Evolutionary conservation across 2,329 filamentous ascomycete species (phyloP), one percentile per base, ranked within the genome.

Genomic region (Lasiodiplodia sp.): DNA sequence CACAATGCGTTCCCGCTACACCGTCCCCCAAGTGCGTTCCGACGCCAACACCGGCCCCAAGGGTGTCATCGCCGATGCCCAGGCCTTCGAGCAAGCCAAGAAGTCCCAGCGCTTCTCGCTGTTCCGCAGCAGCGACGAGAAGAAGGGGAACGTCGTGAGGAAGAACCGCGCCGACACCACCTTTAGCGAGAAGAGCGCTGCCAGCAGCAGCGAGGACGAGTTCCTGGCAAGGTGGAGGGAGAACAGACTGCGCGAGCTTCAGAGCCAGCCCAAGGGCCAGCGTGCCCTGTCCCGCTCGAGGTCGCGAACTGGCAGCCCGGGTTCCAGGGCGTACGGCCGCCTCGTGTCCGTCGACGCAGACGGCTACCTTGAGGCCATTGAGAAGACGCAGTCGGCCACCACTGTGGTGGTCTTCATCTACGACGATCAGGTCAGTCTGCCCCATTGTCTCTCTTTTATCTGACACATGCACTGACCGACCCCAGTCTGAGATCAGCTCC

Each of bases 311-410:
- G 91, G 88, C 65, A 95, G 91, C 78, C 93, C 93, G 0, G 94
- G 91, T 74, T 87, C 91, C 71, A 85, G 92, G 72, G 85, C 91
- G 69, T 98, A 92, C 77, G 96, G 96, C 25, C 87, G 86, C 14
- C 83, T 98, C 71, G 91, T 94, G 70, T 87, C 89, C 69, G 96
- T 98, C 1, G 94, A 98, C 83, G 95, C 93, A 8, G 84, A 91
- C 71, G 96, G 94, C 21, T 99, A 97, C 75, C 86, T 99, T n/a
- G 94, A 98, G 79, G 94, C 95, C 67, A 93, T 98, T 73, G 96
- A 99, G 82, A 96, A 93, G 81, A 93, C 95, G 4, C 86, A 89
- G 49, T 82, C 89, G 58, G 92, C 95, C 57, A 95, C 93, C 0
- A 87, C 92, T 3, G 94, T 98, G 2, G 91, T 97, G 2, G 96